phyloP scores from a whole-genome alignment of 78 protist species.

The Ministeria vibrans region DNA sequence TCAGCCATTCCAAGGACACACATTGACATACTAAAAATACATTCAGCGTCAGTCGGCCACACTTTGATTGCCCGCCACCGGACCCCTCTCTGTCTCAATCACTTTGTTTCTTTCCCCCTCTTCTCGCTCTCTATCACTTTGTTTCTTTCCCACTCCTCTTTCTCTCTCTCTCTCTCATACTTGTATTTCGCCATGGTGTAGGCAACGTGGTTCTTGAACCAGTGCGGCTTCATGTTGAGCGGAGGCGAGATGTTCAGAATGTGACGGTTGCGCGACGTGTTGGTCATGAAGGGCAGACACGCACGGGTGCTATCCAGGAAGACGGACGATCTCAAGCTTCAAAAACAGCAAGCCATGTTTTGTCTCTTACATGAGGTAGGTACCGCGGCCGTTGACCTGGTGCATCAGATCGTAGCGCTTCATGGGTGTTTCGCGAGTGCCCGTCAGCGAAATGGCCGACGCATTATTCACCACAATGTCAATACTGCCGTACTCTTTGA shows the following conservation, averaged over 20 bases:
- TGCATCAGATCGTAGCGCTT: constrained; percentile 58
- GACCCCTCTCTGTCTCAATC: no score
- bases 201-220: constrained; percentile 71
- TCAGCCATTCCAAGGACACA: constrained; percentile 68
- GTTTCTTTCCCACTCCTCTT: no score
- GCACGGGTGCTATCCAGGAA: constrained; percentile 17
- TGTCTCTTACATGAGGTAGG: constrained; percentile 37
- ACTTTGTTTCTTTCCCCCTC: no score
- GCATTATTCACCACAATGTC: constrained; percentile 83
- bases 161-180: no score
- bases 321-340: neutral
- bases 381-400: constrained; percentile 71
- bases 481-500: constrained; percentile 67
- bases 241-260: constrained; percentile 72
- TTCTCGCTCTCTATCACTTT: no score
- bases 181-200: constrained; percentile 80
- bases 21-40: constrained; percentile 79
- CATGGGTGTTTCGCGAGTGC: constrained; percentile 13
- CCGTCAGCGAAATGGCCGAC: constrained; percentile 64
- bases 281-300: constrained; percentile 68
- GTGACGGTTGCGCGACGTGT: constrained; percentile 34
- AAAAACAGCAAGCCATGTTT: neutral
- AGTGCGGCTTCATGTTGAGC: constrained; percentile 55
- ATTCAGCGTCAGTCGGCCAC: no score
- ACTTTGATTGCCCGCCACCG: no score